Base-by-base conservation (phyloP, 345 rosid genomes). In the Raphanus sativus region DNA sequence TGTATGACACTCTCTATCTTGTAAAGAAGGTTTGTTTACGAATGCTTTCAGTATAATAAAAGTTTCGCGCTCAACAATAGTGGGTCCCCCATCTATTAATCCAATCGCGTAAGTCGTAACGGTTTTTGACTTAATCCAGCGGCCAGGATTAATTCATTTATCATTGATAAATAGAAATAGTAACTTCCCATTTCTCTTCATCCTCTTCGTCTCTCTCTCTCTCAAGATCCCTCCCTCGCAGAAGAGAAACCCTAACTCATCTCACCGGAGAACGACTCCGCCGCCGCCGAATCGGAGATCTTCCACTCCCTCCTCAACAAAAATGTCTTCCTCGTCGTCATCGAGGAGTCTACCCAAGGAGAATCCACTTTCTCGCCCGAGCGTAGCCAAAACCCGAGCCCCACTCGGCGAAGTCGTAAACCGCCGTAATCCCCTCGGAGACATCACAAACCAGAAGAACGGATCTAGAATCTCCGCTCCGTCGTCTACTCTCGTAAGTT, bases 351-450 rank as follows among this genome's bases (percentile, higher is more conserved):
- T 24, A 10, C 84, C 85, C 33, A 85, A 86, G 80, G 71, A 71
- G 26, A 75, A 59, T 36, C 65, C 78, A 33, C 77, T 81, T 12
- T 70, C 77, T 42, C 78, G 81, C 17, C 74, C 89, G 16, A 84
- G 80, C 48, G 74, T 70, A 86, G 77, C 85, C 52, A 90, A 87
- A 88, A 88, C 87, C 84, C 85, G 97, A 78, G 84, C 84, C 48
- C 90, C 96, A 38, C 92, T 93, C 61, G 73, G 84, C 29, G 88
- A 91, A 10, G 62, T 24, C 48, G 64, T 63, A 8, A 76, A 62
- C 70, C 68, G 81, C 38, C 81, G 81, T 65, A 16, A 13, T 40
- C 21, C 76, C 1, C 81, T 78, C 50, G 74, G 77, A 2, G 77
- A 78, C 25, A 79, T 93, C 79, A 85, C 94, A 1, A 93, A 89